These are phyloP conservation scores for Magnolia officinalis DNA, from an alignment of 164 flowering plant genomes.

Conservation along the genomic window DNA sequence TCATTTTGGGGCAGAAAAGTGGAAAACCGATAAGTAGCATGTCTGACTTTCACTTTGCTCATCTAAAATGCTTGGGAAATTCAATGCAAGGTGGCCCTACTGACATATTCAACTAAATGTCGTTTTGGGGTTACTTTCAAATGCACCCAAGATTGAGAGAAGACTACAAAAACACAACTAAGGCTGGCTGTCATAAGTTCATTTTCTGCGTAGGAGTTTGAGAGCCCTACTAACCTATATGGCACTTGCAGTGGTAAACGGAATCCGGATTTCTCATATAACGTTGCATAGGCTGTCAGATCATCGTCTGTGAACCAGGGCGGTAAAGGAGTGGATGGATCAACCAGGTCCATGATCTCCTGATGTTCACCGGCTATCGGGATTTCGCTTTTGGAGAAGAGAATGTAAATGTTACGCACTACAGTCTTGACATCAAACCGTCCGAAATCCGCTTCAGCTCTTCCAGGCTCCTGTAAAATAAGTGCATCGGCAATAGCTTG, in stretches of 20 bases:
- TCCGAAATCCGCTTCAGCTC: conserved; percentile 58
- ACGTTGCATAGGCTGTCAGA: conserved; percentile 29
- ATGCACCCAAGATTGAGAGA: too few species aligned
- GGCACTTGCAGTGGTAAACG: conserved; percentile 49
- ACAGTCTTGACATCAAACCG: conserved; percentile 48
- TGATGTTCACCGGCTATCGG: conserved; percentile 39
- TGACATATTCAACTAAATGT: too few species aligned
- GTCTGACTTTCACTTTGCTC: too few species aligned
- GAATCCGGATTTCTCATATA: conserved; percentile 59
- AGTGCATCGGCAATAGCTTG: too few species aligned
- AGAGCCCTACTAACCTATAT: conserved; percentile 16
- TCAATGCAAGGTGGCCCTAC: too few species aligned
- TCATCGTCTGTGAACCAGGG: conserved; percentile 57
- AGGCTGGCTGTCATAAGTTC: too few species aligned
- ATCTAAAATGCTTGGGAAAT: too few species aligned
- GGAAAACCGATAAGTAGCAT: too few species aligned
- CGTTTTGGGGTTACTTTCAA: too few species aligned
- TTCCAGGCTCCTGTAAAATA: conserved; percentile 38
- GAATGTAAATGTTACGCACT: conserved; percentile 46
- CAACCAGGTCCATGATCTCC: conserved; percentile 58
- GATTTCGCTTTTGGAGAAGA: conserved; percentile 46
- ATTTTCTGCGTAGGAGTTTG: too few species aligned
- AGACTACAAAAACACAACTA: too few species aligned
- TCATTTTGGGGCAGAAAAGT: too few species aligned
- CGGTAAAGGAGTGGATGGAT: conserved; percentile 48